Percentiles rank a stretch among this genome's conserved stretches.
phyloP scores from a whole-genome alignment of 805 yeast genomes.

The Lipomyces sp. region DNA sequence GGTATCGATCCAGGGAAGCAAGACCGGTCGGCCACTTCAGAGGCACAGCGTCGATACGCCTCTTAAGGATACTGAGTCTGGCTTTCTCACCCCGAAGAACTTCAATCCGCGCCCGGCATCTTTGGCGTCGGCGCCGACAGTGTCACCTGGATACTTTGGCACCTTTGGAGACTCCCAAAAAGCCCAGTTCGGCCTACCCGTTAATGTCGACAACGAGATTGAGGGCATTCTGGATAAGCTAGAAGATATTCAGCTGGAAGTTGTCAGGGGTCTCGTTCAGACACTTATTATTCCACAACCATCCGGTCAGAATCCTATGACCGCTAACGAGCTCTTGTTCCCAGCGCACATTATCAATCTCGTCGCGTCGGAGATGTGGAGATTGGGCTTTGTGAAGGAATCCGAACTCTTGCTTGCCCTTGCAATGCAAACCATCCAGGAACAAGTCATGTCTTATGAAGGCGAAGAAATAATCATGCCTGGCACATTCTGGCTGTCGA shows the following conservation, averaged over 20 bases:
- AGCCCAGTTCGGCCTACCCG: conserved; percentile 34
- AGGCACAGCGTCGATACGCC: conserved; percentile 31
- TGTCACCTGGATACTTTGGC: conserved; percentile 34
- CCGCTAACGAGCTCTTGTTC: conserved; percentile 89
- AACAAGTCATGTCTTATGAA: conserved; percentile 73
- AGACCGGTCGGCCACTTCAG: conserved; percentile 25
- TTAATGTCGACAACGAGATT: conserved; percentile 43
- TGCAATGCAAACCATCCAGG: conserved; percentile 84
- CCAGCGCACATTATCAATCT: conserved; percentile 95
- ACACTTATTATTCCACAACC: conserved; percentile 86
- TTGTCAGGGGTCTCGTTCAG: conserved; percentile 81
- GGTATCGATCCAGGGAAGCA: conserved; percentile 17
- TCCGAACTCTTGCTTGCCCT: conserved; percentile 90
- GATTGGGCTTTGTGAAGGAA: conserved; percentile 89
- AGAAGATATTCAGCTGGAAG: conserved; percentile 68
- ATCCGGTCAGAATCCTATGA: conserved; percentile 78
- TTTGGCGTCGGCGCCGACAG: conserved; percentile 19
- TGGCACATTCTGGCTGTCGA: conserved; percentile 97
- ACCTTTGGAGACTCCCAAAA: conserved; percentile 30
- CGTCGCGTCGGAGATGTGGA: conserved; percentile 96
- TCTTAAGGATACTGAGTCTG: conserved; percentile 19
- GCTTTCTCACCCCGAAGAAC: conserved; percentile 23
- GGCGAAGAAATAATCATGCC: conserved; percentile 87
- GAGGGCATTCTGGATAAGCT: conserved; percentile 45
- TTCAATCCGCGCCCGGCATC: conserved; percentile 42